These are phyloP conservation scores for Peltaster fructicola DNA, from an alignment of 2,329 filamentous ascomycete genomes.

Conservation along the genomic window DNA sequence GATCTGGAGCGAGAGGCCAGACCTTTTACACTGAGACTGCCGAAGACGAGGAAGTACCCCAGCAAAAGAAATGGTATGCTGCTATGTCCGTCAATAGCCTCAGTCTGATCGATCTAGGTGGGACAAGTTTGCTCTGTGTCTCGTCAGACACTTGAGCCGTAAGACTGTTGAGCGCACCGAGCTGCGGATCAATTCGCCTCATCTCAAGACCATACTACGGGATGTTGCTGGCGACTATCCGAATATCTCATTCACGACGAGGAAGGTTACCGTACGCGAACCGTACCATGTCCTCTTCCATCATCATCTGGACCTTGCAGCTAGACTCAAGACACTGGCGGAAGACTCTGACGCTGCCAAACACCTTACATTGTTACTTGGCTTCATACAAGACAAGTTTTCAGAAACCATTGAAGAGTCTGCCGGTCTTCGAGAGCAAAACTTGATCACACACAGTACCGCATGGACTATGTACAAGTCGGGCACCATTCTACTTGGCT, in stretches of 20 bases:
- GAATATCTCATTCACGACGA: slow-evolving; percentile 15
- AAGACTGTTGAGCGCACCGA: slow-evolving; percentile 8
- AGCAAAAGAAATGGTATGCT: no score
- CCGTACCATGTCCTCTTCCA: slow-evolving; percentile 15
- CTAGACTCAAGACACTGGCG: slow-evolving; percentile 8
- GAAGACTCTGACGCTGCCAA: slow-evolving; percentile 14
- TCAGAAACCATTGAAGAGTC: slow-evolving; percentile 16
- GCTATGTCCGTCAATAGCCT: no score
- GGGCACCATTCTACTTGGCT: slow-evolving; percentile 11
- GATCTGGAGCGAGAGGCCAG: no score
- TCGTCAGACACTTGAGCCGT: slow-evolving; percentile 8
- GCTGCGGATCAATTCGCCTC: slow-evolving; percentile 15
- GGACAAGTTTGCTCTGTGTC: slow-evolving; percentile 10
- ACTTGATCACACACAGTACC: slow-evolving; percentile 19
- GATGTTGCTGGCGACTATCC: slow-evolving; percentile 11
- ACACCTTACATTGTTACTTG: slow-evolving; percentile 18
- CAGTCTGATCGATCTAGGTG: no score
- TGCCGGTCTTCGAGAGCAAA: slow-evolving; percentile 13
- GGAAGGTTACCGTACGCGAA: slow-evolving; percentile 13
- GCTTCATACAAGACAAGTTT: slow-evolving; percentile 13
- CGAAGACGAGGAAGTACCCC: no score
- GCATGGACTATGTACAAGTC: slow-evolving; percentile 30
- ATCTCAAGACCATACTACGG: slow-evolving; percentile 15
- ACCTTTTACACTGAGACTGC: no score
- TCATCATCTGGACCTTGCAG: slow-evolving; percentile 13